Evolutionary conservation across 2,329 filamentous ascomycete genomes (phyloP), one percentile per base, ranked within the genome.

Genomic region (Mycogone perniciosa): DNA sequence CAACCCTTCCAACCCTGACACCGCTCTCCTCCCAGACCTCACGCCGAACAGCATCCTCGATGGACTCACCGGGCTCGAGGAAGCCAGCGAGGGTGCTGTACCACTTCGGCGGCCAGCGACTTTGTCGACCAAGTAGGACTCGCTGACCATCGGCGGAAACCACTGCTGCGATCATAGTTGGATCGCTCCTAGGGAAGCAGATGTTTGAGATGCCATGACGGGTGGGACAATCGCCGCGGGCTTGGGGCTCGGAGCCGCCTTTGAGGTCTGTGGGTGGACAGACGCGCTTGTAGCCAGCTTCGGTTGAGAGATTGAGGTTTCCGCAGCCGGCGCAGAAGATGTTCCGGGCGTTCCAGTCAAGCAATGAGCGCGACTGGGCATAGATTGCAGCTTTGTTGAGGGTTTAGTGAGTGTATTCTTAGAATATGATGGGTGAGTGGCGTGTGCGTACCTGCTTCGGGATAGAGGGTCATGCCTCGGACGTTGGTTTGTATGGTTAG

Each of bases 291-390:
- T 86, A 89, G 44, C 88, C 88, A 4, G 83, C 86, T 61, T 91
- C 85, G 29, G 88, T 76, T 13, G 85, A 86, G 54, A 96, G 73
- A 0, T 90, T 97, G 27, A 80, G 82, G 62, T 88, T 80, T 33
- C 93, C 92, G 69, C 93, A 99, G 50, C 86, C 85, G 31, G 84
- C 90, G 68, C 93, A 99, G 76, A 89, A 99, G 31, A 86, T 87
- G 70, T 95, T 96, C 46, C 92, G 86, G 29, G 77, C 77, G 71
- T 99, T 97, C 93, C 93, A 99, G 72, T 97, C 93, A 34, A 95
- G 75, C 29, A 96, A 76, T 42, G 90, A 87, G 50, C 92, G 84
- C 6, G 90, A 88, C 69, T 96, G 89, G 10, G 89, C 92, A 60
- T 90, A 96, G 42, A 96, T 87, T 45, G 91, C 89, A 53, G 91